phyloP scores from a whole-genome alignment of 345 rosid genomes.

The Clausena lansium region DNA sequence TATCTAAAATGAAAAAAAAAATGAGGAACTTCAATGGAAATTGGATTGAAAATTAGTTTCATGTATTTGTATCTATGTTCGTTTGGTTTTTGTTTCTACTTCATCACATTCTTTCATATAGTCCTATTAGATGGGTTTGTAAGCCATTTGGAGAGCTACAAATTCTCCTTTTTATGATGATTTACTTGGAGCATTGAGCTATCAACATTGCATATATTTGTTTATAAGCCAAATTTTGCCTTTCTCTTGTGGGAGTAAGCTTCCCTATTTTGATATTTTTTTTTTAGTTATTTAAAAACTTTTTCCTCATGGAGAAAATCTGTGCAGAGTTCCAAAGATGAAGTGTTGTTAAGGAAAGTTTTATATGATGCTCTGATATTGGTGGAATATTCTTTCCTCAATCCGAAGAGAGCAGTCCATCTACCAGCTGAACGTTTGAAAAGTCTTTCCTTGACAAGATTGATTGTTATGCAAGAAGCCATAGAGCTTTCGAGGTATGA shows the following conservation, averaged over 20 bases:
- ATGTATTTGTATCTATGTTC: not conserved
- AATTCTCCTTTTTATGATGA: not conserved
- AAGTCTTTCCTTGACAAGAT: slow-evolving; percentile 44
- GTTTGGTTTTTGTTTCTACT: not conserved
- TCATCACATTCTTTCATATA: not conserved
- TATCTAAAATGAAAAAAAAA: not conserved
- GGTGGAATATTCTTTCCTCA: slow-evolving; percentile 54
- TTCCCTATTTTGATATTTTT: not conserved
- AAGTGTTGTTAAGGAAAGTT: slow-evolving; percentile 34
- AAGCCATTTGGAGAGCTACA: not conserved
- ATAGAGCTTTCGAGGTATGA: slow-evolving; percentile 48
- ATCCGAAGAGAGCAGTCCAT: slow-evolving; percentile 22
- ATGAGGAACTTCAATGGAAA: not conserved
- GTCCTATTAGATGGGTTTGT: not conserved
- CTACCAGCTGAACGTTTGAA: slow-evolving; percentile 27
- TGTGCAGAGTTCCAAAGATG: slow-evolving; percentile 49
- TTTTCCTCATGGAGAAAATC: not conserved
- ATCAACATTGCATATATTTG: not conserved
- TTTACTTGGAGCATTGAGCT: not conserved
- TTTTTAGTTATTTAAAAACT: not conserved
- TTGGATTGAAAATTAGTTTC: not conserved
- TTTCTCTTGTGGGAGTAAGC: not conserved
- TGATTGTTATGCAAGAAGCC: slow-evolving; percentile 48
- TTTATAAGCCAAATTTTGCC: not conserved
- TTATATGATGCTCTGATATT: slow-evolving; percentile 45